A percentile compares a stretch with the other conserved stretches of the same genome.
Evolutionary conservation across 768 basidiomycete genomes (phyloP).

Genomic region (Solioccasus polychromus): DNA sequence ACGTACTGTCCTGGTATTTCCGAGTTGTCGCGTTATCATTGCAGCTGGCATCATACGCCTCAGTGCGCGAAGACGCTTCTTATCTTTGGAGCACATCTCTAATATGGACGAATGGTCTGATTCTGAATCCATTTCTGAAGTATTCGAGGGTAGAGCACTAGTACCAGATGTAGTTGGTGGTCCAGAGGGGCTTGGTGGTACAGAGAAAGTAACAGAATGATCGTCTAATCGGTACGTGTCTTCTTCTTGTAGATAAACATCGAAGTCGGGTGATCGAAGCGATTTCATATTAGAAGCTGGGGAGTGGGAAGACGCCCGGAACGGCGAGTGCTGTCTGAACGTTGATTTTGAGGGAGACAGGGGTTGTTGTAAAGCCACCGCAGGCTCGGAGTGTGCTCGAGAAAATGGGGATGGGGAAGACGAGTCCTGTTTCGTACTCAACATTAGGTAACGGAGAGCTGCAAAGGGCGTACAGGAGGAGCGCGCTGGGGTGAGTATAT

Average conservation of each 20-base stretch:
- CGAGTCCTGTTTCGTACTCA: conserved; percentile 6
- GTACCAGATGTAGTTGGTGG: conserved; percentile 17
- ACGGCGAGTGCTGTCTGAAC: background rate
- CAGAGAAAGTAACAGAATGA: conserved; percentile 1
- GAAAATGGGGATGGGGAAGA: conserved; percentile 4
- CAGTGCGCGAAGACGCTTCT: conserved; percentile 38
- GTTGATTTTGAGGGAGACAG: conserved; percentile 6
- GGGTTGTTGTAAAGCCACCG: conserved; percentile 1
- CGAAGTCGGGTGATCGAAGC: conserved; percentile 12
- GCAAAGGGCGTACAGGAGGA: conserved; percentile 13
- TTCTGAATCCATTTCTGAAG: conserved; percentile 16
- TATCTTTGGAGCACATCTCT: conserved; percentile 29
- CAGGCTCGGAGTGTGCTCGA: conserved; percentile 13
- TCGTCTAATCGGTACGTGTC: conserved; percentile 13
- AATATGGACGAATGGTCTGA: conserved; percentile 14
- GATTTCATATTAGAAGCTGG: background rate
- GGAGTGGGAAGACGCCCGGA: conserved; percentile 13
- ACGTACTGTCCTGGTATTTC: conserved; percentile 10
- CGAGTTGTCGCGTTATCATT: conserved; percentile 42
- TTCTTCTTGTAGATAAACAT: conserved; percentile 14
- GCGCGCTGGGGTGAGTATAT: background rate
- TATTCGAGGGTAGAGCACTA: conserved; percentile 15
- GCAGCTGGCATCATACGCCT: conserved; percentile 53
- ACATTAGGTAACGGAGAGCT: background rate
- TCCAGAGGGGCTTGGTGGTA: conserved; percentile 15